Conservation (phyloP, 192 early-diverging fungal species). For the Jimgerdemannia flammicorona region DNA sequence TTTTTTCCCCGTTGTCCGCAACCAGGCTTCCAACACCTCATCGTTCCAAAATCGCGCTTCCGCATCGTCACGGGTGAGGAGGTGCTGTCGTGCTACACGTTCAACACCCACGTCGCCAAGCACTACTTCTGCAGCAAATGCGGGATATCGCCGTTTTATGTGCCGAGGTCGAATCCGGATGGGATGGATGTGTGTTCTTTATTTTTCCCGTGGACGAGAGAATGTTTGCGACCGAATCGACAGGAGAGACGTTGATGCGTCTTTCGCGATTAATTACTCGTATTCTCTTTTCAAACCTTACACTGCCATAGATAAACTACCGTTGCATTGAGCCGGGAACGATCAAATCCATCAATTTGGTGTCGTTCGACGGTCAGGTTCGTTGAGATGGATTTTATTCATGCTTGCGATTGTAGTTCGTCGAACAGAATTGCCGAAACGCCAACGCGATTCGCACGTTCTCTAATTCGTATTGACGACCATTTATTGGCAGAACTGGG, state of each 20-base stretch:
- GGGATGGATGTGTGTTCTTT: not conserved
- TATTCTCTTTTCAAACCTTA: not conserved
- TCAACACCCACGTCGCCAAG: conserved; percentile 1
- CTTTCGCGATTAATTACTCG: not conserved
- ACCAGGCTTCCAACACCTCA: not conserved
- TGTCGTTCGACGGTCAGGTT: not conserved
- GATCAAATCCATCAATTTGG: not conserved
- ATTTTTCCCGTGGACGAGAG: not conserved
- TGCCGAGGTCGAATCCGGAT: not conserved
- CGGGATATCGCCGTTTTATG: conserved; percentile 1
- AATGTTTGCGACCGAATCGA: not conserved
- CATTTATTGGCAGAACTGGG: not conserved
- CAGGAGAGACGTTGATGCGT: not conserved
- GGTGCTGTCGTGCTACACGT: not conserved
- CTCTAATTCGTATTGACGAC: no score
- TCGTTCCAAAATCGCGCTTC: not conserved
- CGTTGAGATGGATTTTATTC: not conserved
- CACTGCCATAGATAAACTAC: not conserved
- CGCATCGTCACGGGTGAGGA: not conserved
- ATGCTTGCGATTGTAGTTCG: not conserved
- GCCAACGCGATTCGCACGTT: no score
- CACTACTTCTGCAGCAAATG: conserved; percentile 1
- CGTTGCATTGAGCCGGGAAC: not conserved
- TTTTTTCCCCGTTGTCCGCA: no score
- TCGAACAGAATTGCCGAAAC: no score